Conservation (phyloP, 495 filamentous ascomycete species). For the Achaetomiella virescens region DNA sequence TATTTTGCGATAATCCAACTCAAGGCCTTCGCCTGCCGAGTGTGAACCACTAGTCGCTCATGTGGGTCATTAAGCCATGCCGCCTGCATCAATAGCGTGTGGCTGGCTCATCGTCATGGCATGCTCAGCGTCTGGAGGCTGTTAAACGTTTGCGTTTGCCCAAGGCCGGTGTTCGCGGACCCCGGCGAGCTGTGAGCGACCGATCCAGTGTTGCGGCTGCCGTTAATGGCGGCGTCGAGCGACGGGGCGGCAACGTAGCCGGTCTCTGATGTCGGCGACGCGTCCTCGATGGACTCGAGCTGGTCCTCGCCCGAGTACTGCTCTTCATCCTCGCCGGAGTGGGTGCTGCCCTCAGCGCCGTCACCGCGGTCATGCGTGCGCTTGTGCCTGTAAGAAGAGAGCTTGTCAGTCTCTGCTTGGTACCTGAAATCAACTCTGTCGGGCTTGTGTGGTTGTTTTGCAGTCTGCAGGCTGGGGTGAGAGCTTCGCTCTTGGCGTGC, state of each 20-base stretch:
- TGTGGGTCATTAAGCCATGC: slow-evolving; percentile 29
- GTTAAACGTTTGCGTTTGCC: slow-evolving; percentile 36
- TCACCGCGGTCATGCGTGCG: slow-evolving; percentile 82
- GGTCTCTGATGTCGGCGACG: slow-evolving; percentile 57
- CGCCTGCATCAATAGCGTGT: slow-evolving; percentile 41
- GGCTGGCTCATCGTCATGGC: slow-evolving; percentile 53
- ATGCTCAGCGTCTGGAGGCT: slow-evolving; percentile 49
- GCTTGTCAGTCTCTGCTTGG: slow-evolving; percentile 29
- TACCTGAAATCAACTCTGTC: slow-evolving; percentile 16
- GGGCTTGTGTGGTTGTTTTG: slow-evolving; percentile 29
- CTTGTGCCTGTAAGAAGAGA: slow-evolving; percentile 61
- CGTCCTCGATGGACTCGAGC: slow-evolving; percentile 68
- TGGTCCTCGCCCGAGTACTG: slow-evolving; percentile 63
- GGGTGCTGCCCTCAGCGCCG: slow-evolving; percentile 61
- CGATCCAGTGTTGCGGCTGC: slow-evolving; percentile 19
- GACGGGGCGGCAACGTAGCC: slow-evolving; percentile 42
- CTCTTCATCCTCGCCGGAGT: slow-evolving; percentile 73
- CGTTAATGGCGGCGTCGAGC: slow-evolving; percentile 36
- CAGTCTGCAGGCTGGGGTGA: slow-evolving; percentile 22
- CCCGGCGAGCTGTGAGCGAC: slow-evolving; percentile 28
- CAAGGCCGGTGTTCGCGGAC: slow-evolving; percentile 24
- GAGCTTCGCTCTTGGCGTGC: slow-evolving; percentile 20
- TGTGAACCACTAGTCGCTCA: no score
- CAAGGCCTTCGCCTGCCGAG: no score
- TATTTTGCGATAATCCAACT: no score